These are phyloP conservation scores for Yamadazyma dendronema DNA, from an alignment of 1,139 yeast species.

Conservation along the genomic window DNA sequence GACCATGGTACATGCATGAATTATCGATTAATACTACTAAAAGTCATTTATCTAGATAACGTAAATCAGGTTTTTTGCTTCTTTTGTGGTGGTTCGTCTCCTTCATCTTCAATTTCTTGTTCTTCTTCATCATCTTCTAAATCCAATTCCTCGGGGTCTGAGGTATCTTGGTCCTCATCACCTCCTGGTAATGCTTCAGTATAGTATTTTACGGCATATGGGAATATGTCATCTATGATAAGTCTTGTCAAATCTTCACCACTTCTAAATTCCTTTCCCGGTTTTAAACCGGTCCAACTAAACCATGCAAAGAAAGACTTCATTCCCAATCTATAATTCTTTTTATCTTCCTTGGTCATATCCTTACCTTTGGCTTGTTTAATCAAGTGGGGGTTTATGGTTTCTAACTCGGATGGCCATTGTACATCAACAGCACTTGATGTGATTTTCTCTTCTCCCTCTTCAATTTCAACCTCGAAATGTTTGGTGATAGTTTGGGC, in stretches of 20 bases:
- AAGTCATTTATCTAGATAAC: no score
- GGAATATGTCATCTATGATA: constrained; percentile 64
- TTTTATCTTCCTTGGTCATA: constrained; percentile 52
- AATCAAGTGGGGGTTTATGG: constrained; percentile 51
- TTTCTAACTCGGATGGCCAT: constrained; percentile 61
- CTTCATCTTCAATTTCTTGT: constrained; percentile 6
- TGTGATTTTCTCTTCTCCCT: constrained; percentile 51
- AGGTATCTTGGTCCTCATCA: constrained; percentile 51
- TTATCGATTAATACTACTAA: no score
- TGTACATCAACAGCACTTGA: constrained; percentile 49
- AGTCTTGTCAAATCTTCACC: constrained; percentile 70
- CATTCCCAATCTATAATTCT: constrained; percentile 65
- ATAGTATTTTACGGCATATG: constrained; percentile 71
- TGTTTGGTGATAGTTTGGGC: constrained; percentile 54
- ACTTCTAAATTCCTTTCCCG: constrained; percentile 69
- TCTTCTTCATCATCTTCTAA: constrained; percentile 44
- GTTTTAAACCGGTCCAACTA: constrained; percentile 70
- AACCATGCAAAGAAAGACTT: constrained; percentile 74
- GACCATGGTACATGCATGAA: no score
- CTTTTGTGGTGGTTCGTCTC: constrained; percentile 2
- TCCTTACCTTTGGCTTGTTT: constrained; percentile 31
- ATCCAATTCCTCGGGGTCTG: constrained; percentile 56
- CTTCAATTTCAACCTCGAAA: constrained; percentile 44
- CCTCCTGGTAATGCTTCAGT: constrained; percentile 64
- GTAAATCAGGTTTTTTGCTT: constrained; percentile 2